Percentiles rank a stretch among this genome's conserved stretches.
Evolutionary conservation across 345 rosid species (phyloP).

Genomic region (Iberis pinnata): DNA sequence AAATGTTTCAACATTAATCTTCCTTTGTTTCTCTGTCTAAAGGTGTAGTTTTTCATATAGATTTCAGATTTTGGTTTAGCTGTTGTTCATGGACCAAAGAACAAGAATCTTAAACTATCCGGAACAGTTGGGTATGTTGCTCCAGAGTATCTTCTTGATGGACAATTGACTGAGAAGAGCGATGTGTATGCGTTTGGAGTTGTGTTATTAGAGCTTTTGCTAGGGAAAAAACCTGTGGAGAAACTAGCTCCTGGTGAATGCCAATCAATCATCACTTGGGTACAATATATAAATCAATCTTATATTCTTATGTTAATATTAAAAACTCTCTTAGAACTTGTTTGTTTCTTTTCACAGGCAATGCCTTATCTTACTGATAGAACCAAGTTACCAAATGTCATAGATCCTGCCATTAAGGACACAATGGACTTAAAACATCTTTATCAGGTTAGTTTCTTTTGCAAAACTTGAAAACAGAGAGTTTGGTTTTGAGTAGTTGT

Average conservation of each 20-base stretch:
- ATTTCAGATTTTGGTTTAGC: conserved; percentile 98
- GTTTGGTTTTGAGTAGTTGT: neutral
- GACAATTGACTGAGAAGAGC: conserved; percentile 86
- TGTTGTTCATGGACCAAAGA: conserved; percentile 55
- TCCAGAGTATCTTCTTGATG: conserved; percentile 86
- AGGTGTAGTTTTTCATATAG: conserved; percentile 34
- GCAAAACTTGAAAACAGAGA: conserved; percentile 1
- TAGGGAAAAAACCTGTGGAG: conserved; percentile 82
- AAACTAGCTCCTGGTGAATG: conserved; percentile 80
- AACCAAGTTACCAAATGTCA: conserved; percentile 66
- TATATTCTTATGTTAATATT: no score
- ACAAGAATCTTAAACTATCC: conserved; percentile 74
- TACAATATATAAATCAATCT: no score
- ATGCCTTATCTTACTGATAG: conserved; percentile 73
- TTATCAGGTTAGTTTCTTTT: conserved; percentile 58
- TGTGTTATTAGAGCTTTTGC: conserved; percentile 85
- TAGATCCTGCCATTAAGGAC: conserved; percentile 75
- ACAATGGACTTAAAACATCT: conserved; percentile 78
- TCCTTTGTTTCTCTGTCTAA: conserved; percentile 1
- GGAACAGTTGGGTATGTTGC: conserved; percentile 97
- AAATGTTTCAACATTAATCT: conserved; percentile 10
- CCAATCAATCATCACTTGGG: conserved; percentile 96
- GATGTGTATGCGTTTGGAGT: conserved; percentile 96
- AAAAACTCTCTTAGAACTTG: conserved; percentile 13
- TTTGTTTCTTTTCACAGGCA: conserved; percentile 48